Percentiles rank a stretch among this genome's conserved stretches.
phyloP scores from a whole-genome alignment of 176 grass and related monocot species.

The Musa beccarii region DNA sequence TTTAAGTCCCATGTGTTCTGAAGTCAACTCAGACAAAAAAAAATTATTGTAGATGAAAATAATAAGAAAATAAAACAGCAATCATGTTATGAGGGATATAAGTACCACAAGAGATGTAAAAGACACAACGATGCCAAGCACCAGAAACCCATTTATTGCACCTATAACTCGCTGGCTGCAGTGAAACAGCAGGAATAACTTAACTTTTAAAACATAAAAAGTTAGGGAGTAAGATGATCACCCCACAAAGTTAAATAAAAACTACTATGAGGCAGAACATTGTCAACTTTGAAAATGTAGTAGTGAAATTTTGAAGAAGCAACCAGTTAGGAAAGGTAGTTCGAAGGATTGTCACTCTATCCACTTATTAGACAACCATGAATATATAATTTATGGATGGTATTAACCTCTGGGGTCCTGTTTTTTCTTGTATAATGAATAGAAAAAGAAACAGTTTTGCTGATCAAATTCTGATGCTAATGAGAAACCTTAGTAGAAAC shows the following conservation, averaged over 20 bases:
- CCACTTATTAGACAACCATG: neutral
- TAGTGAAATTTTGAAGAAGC: neutral
- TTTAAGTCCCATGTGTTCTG: neutral
- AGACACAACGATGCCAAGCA: slow-evolving; percentile 62
- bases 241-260: neutral
- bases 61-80: neutral
- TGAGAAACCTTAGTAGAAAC: too few relatives aligned
- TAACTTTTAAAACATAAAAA: neutral
- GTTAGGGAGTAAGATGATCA: neutral
- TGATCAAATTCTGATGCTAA: neutral
- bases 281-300: neutral
- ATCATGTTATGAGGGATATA: slow-evolving; percentile 2
- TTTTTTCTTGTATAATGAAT: neutral
- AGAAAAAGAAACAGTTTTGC: neutral
- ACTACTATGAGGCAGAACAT: neutral
- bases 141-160: slow-evolving; percentile 72
- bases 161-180: slow-evolving; percentile 77
- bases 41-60: neutral
- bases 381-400: neutral
- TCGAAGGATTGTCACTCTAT: neutral
- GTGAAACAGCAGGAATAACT: slow-evolving; percentile 10
- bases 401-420: neutral
- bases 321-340: neutral
- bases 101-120: slow-evolving; percentile 89
- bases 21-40: neutral